Evolutionary conservation across 23 red algal genomes (phyloP), one percentile per base, ranked within the genome.

Genomic region (Agarophyton chilense): DNA sequence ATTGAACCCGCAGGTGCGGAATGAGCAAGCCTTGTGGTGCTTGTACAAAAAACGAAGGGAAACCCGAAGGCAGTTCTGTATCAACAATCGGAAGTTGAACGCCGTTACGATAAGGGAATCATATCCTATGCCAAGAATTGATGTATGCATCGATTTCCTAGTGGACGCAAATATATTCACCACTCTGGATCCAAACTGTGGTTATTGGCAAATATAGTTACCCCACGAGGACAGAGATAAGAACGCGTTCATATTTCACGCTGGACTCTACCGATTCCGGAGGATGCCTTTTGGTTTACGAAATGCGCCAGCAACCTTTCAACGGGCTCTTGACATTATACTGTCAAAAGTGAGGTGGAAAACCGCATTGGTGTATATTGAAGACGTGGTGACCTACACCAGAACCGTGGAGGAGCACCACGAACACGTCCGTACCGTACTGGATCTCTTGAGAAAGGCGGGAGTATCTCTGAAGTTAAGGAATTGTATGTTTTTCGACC

Each of bases 271-370:
- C 28, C 5, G 52, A 31, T n/a, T 67, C 54, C 12, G 5, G 64
- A 38, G 78, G 28, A 62, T 83, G 55, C 47, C 52, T 4, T 83
- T 83, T 24, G 41, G 52, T 4, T 62, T 83, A 8, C 31, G 25
- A 17, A 83, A 83, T 31, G 78, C 78, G 10, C 78, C 78, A 31
- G 52, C 78, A 16, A 65, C 78, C 7, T 83, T 83, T 52, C 78
- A 83, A 44, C 14, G 52, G 31, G 54, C 78, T 8, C 2, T 83
- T 2, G 78, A 83, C 52, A 63, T 63, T 45, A 29, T 67, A 36
- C 78, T 62, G 54, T 83, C 78, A 41, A 55, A 55, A 25, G 14
- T 47, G 44, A 63, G 36, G 52, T 83, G 78, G 60, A 9, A 62
- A 17, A 8, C 4, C 54, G 43, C 22, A 7, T 8, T 81, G 5